Conservation (phyloP, 139 green algal species). For the Pleodorina starrii region DNA sequence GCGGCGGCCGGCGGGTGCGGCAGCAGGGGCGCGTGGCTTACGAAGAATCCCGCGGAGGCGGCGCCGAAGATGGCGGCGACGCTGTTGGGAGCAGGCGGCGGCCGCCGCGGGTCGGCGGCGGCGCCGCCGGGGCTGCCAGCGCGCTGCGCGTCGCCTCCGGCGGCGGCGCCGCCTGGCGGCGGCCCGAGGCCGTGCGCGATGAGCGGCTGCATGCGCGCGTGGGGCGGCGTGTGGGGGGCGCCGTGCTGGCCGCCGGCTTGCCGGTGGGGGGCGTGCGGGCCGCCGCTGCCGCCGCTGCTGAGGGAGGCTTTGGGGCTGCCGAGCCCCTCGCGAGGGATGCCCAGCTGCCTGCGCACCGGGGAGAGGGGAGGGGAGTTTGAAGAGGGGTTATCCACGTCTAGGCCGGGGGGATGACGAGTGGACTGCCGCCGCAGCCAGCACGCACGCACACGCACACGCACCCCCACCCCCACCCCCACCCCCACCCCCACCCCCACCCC, state of each 20-base stretch:
- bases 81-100: neutral
- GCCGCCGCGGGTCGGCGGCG: neutral
- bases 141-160: neutral
- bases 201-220: slow-evolving; percentile 10
- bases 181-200: neutral
- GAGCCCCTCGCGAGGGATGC: neutral
- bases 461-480: no score
- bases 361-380: neutral
- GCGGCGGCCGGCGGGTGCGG: slow-evolving; percentile 9
- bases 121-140: neutral
- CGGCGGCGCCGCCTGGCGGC: neutral
- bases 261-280: neutral
- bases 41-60: neutral
- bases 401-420: no score
- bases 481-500: neutral
- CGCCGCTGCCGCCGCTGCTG: neutral
- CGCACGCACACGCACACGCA: no score
- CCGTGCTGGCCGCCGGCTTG: no score
- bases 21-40: neutral
- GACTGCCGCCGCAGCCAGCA: no score
- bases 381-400: no score
- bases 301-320: neutral
- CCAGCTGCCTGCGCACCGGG: neutral
- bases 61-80: neutral
- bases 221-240: neutral